These are phyloP conservation scores for Trypethelium eluteriae DNA, from an alignment of 495 filamentous ascomycete genomes.

Conservation along the genomic window DNA sequence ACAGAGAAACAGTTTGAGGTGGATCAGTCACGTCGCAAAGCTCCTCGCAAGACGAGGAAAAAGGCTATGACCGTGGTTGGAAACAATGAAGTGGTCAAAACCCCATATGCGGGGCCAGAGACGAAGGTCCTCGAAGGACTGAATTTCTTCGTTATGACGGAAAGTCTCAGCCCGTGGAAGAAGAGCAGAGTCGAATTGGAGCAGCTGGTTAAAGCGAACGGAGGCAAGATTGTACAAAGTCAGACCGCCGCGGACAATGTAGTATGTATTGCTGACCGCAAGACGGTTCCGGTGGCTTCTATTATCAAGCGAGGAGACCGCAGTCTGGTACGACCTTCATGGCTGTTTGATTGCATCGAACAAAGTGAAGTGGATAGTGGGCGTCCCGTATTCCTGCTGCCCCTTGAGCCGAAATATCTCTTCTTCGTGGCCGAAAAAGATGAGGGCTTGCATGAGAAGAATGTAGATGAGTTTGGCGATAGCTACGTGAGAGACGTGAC, in stretches of 20 bases:
- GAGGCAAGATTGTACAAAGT: slow-evolving; percentile 73
- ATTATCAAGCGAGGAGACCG: slow-evolving; percentile 59
- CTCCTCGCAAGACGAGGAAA: slow-evolving; percentile 53
- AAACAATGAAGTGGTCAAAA: slow-evolving; percentile 41
- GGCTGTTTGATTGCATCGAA: slow-evolving; percentile 75
- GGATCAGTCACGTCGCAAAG: slow-evolving; percentile 49
- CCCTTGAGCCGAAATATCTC: slow-evolving; percentile 61
- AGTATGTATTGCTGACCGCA: slow-evolving; percentile 72
- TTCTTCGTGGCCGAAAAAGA: slow-evolving; percentile 46
- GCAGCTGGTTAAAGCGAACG: slow-evolving; percentile 75
- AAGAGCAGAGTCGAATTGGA: slow-evolving; percentile 76
- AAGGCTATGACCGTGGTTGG: slow-evolving; percentile 70
- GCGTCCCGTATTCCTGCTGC: slow-evolving; percentile 51
- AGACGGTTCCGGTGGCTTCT: slow-evolving; percentile 77
- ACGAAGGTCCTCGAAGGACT: slow-evolving; percentile 64
- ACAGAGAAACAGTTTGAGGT: slow-evolving; percentile 74
- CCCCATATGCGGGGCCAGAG: slow-evolving; percentile 48
- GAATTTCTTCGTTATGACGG: slow-evolving; percentile 70
- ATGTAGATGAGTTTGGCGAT: slow-evolving; percentile 71
- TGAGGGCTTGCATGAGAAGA: slow-evolving; percentile 41
- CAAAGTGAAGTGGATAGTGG: slow-evolving; percentile 57
- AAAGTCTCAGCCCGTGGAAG: slow-evolving; percentile 51
- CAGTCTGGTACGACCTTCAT: slow-evolving; percentile 70
- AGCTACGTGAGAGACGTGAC: slow-evolving; percentile 70
- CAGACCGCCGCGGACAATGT: slow-evolving; percentile 53